A percentile compares a stretch with the other conserved stretches of the same genome.
Conservation (phyloP, 345 rosid species). For the Mercurialis annua region DNA sequence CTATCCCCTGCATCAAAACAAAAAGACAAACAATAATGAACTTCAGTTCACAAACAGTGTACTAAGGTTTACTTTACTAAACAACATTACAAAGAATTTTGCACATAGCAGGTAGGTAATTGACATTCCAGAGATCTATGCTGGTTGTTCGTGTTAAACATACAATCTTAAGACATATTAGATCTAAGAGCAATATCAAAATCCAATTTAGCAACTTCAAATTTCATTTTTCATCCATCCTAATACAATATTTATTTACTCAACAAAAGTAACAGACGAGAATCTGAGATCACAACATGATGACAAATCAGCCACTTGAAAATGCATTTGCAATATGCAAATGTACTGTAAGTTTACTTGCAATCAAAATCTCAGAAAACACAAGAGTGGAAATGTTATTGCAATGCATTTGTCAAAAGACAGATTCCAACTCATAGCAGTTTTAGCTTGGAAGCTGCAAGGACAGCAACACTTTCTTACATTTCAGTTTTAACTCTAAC, state of each 20-base stretch:
- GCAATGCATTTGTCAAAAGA: neutral
- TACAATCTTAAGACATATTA: neutral
- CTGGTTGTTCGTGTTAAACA: neutral
- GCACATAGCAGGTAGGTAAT: neutral
- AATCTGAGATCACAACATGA: neutral
- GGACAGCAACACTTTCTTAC: neutral
- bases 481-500: neutral
- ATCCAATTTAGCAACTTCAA: neutral
- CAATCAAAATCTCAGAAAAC: neutral
- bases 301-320: neutral
- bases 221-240: neutral
- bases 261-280: neutral
- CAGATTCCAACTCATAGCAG: neutral
- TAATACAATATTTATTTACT: neutral
- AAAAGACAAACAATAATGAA: conserved; percentile 1
- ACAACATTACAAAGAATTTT: neutral
- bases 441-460: neutral
- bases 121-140: neutral
- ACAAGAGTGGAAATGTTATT: neutral
- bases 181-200: neutral
- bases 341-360: neutral
- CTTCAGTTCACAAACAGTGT: neutral
- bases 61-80: neutral
- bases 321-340: neutral
- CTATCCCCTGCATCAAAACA: conserved; percentile 49